phyloP scores from a whole-genome alignment of 345 rosid genomes.

The Triadica sebifera region DNA sequence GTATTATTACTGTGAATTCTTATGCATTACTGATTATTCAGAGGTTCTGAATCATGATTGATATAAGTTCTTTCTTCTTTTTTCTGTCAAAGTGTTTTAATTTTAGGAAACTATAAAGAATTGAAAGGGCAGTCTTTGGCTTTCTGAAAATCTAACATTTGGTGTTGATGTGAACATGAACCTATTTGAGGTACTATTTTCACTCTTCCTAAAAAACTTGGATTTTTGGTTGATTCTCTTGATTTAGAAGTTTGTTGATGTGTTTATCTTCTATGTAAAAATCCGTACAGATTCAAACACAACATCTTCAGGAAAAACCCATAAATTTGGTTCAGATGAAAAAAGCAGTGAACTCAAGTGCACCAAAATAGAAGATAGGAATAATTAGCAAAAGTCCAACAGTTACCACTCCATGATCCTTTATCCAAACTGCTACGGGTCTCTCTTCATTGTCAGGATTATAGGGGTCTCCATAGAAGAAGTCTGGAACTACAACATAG shows the following conservation, averaged over 20 bases:
- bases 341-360: background rate
- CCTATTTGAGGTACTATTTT: too few relatives aligned
- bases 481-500: conserved; percentile 41
- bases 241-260: too few relatives aligned
- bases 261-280: too few relatives aligned
- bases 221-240: too few relatives aligned
- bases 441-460: conserved; percentile 16
- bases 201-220: too few relatives aligned
- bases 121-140: conserved; percentile 79
- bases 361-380: background rate
- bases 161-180: conserved; percentile 63
- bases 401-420: conserved; percentile 66
- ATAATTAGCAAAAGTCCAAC: conserved; percentile 3
- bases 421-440: conserved; percentile 49
- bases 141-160: conserved; percentile 74
- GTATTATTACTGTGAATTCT: background rate
- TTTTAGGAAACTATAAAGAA: conserved; percentile 81
- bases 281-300: background rate
- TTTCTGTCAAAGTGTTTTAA: conserved; percentile 65
- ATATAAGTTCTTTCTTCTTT: conserved; percentile 5
- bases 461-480: conserved; percentile 40
- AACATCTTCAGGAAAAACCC: background rate
- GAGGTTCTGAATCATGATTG: background rate
- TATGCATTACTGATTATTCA: background rate
- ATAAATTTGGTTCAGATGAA: background rate